Conservation (phyloP, 805 yeast genomes). For the Wickerhamomyces chaumierensis region DNA sequence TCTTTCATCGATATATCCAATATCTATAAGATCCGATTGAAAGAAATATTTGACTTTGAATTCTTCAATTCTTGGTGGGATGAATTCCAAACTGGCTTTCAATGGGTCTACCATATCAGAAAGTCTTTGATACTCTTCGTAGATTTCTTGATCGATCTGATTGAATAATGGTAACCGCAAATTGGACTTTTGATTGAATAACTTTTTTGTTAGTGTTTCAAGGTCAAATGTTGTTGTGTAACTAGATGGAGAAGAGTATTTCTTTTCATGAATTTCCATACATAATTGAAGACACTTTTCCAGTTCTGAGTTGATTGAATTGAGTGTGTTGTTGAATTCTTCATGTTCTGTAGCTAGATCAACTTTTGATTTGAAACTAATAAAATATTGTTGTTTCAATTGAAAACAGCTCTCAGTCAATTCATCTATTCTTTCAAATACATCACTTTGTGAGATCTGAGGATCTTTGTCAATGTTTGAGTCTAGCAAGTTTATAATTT, state of each 20-base stretch:
- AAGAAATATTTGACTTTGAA: constrained; percentile 22
- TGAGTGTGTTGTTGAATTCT: constrained; percentile 30
- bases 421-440: constrained; percentile 21
- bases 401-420: constrained; percentile 19
- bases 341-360: constrained; percentile 31
- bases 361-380: constrained; percentile 21
- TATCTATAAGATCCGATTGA: constrained; percentile 10
- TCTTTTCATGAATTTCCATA: constrained; percentile 25
- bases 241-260: constrained; percentile 29
- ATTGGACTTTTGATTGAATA: constrained; percentile 20
- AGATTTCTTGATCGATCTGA: constrained; percentile 26
- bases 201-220: constrained; percentile 21
- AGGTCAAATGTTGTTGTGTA: constrained; percentile 27
- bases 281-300: constrained; percentile 24
- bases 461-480: constrained; percentile 11
- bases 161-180: constrained; percentile 29
- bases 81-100: constrained; percentile 36
- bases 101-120: constrained; percentile 37
- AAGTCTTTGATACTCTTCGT: constrained; percentile 30
- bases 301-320: constrained; percentile 29
- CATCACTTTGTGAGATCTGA: constrained; percentile 2
- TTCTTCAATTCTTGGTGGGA: constrained; percentile 37
- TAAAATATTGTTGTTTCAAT: constrained; percentile 19
- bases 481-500: constrained; percentile 26
- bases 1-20: constrained; percentile 23